These are phyloP conservation scores for Rhizoctonia solani DNA, from an alignment of 1,284 basidiomycete species.

Conservation along the genomic window DNA sequence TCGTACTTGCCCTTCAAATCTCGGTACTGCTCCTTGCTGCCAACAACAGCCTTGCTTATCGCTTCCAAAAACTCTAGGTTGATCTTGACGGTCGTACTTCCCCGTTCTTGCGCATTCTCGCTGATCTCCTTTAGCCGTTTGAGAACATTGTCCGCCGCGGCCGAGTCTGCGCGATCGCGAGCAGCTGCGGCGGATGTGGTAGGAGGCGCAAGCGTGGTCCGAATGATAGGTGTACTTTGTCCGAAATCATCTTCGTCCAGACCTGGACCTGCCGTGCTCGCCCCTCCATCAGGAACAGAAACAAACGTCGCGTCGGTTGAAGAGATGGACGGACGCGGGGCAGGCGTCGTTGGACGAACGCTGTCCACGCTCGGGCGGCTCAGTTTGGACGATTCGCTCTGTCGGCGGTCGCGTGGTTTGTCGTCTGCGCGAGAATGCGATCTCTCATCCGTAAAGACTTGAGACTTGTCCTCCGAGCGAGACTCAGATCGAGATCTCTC, in stretches of 20 bases:
- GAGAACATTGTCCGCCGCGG: slow-evolving; percentile 52
- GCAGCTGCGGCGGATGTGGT: not conserved
- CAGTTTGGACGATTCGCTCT: not conserved
- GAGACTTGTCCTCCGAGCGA: too few relatives aligned
- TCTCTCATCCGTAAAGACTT: slow-evolving; percentile 36
- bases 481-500: too few relatives aligned
- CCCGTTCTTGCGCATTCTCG: slow-evolving; percentile 64
- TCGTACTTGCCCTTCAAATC: slow-evolving; percentile 80
- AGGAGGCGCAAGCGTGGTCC: slow-evolving; percentile 20
- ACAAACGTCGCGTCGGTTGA: not conserved
- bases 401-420: slow-evolving; percentile 12
- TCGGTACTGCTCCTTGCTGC: slow-evolving; percentile 63
- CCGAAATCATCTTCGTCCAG: slow-evolving; percentile 13
- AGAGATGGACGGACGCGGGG: slow-evolving; percentile 4
- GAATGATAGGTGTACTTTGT: slow-evolving; percentile 10
- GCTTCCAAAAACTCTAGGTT: slow-evolving; percentile 76
- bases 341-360: not conserved
- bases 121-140: slow-evolving; percentile 64
- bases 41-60: slow-evolving; percentile 70
- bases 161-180: slow-evolving; percentile 35
- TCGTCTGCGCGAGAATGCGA: not conserved
- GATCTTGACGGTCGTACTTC: slow-evolving; percentile 67
- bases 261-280: slow-evolving; percentile 8
- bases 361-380: slow-evolving; percentile 4
- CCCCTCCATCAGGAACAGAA: not conserved